phyloP scores from a whole-genome alignment of 106 monocot genomes.

The Posidonia australis region DNA sequence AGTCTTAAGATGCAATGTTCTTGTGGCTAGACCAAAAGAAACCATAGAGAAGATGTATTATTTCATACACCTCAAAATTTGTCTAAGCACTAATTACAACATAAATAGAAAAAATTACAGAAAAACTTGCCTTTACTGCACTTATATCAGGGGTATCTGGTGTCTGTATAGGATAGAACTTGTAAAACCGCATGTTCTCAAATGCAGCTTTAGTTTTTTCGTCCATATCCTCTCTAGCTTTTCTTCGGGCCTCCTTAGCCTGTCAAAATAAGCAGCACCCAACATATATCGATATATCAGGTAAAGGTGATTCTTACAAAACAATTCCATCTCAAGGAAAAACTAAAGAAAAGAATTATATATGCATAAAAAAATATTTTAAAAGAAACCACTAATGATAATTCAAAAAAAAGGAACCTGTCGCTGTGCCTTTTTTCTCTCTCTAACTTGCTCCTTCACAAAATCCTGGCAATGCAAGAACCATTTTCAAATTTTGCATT shows the following conservation, averaged over 20 bases:
- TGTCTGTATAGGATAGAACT: conserved; percentile 82
- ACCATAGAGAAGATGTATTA: no score
- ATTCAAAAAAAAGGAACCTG: conserved; percentile 30
- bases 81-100: no score
- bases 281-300: no score
- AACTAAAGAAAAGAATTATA: no score
- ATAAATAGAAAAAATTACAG: not conserved
- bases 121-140: conserved; percentile 54
- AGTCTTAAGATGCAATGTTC: no score
- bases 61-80: no score
- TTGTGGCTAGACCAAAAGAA: no score
- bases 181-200: conserved; percentile 75
- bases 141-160: conserved; percentile 72
- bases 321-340: no score
- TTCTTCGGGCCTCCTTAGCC: conserved; percentile 74
- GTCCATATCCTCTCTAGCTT: conserved; percentile 78
- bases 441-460: conserved; percentile 69
- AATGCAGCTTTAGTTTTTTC: conserved; percentile 52
- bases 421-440: conserved; percentile 54
- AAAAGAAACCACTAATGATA: no score
- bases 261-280: conserved; percentile 15
- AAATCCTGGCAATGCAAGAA: conserved; percentile 35
- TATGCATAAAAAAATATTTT: no score
- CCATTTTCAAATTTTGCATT: not conserved
- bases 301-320: no score